Evolutionary conservation across 441 rosid genomes (phyloP), one percentile per base, ranked within the genome.

Genomic region (Erysimum cheiri): DNA sequence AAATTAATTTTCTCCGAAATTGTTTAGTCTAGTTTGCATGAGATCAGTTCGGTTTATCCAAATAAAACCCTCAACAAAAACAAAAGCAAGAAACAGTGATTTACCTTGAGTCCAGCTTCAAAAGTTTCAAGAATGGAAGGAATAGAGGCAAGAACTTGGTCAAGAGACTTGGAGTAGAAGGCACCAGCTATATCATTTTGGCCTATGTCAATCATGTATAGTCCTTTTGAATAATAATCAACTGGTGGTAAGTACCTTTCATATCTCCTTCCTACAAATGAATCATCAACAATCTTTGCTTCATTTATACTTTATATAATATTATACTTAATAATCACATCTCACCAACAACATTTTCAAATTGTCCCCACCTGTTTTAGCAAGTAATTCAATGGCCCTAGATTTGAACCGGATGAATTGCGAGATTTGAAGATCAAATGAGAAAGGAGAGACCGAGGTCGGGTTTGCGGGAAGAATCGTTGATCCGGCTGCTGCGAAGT

Each of bases 401-500:
- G 82, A 68, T 73, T 90, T 95, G 87, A 92, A 95, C 44, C 86
- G 81, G 67, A 85, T 61, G 67, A 92, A 95, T 78, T 95, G 99
- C 81, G 85, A 72, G 66, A 92, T 90, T 72, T 95, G 98, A 78
- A 90, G 54, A 12, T 86, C 90, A n/a, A 90, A 76, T 0, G 96
- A 85, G 69, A 95, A 92, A 2, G 98, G 99, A 81, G 98, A 78
- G 35, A 89, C 82, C 10, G 93, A 80, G 14, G 84, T 74, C 47
- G 95, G 84, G 55, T 82, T 84, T 68, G 99, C 91, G 0, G 97
- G 98, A 54, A 79, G 92, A 43, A 90, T 75, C 2, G 87, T 90
- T 2, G 98, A 85, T 14, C 91, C 98, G 10, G 98, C 99, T 19
- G 96, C 92, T 1, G 99, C 98, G 77, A 87, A 95, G 79, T 95